These are phyloP conservation scores for Xylariaceae sp. DNA, from an alignment of 2,329 filamentous ascomycete genomes.

Conservation along the genomic window DNA sequence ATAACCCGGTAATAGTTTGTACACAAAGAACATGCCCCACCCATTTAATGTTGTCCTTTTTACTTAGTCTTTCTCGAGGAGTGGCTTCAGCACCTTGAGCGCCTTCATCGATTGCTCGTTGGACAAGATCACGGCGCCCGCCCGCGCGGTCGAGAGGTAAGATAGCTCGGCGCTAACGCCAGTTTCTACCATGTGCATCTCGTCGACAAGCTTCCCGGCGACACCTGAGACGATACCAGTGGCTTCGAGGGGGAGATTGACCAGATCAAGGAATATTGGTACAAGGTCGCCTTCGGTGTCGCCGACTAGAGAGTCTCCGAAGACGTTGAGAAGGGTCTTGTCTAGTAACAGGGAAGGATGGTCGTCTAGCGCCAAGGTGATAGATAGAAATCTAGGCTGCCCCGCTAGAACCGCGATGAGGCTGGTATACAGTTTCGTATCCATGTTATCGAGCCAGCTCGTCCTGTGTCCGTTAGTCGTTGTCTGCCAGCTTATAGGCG, in stretches of 20 bases:
- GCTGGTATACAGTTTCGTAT: conserved; percentile 68
- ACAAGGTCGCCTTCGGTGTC: conserved; percentile 75
- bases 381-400: conserved; percentile 74
- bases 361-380: conserved; percentile 76
- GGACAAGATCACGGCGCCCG: conserved; percentile 86
- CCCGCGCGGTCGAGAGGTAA: conserved; percentile 87
- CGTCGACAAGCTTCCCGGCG: conserved; percentile 79
- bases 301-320: conserved; percentile 78
- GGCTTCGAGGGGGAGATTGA: conserved; percentile 80
- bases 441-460: conserved; percentile 65
- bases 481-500: conserved; percentile 45
- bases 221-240: conserved; percentile 96
- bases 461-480: conserved; percentile 46
- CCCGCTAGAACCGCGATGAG: conserved; percentile 66
- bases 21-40: conserved; percentile 13
- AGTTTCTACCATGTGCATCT: conserved; percentile 60
- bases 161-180: conserved; percentile 74
- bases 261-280: conserved; percentile 88
- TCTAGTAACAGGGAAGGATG: conserved; percentile 77
- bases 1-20: conserved; percentile 4
- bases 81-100: conserved; percentile 69
- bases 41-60: neutral
- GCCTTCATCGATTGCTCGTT: conserved; percentile 77
- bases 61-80: conserved; percentile 49
- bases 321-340: conserved; percentile 68